Conservation (phyloP, 2,329 filamentous ascomycete genomes). For the Fusarium equiseti region DNA sequence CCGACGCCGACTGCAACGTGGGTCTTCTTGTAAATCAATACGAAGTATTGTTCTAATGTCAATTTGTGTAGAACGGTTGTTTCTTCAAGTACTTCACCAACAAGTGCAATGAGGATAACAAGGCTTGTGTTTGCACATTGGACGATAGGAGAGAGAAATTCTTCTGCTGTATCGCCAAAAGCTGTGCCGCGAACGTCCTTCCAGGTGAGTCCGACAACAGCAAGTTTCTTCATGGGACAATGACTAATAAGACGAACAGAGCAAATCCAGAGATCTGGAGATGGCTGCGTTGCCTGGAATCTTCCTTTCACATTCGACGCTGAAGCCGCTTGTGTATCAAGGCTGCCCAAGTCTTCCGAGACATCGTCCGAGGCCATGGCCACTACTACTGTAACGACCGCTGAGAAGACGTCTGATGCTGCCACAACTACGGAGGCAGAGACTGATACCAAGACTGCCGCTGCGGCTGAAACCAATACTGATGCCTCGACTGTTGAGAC, state of each 20-base stretch:
- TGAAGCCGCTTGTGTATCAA: constrained; percentile 16
- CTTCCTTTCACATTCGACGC: constrained; percentile 11
- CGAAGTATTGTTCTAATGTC: fast-evolving
- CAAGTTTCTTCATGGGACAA: fast-evolving
- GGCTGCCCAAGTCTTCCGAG: background rate
- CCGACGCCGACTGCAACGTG: constrained; percentile 2
- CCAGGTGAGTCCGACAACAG: background rate
- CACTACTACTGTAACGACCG: background rate
- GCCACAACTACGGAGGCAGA: background rate
- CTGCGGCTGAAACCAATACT: background rate
- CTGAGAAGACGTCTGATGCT: background rate
- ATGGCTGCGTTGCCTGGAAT: background rate
- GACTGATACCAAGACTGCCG: background rate
- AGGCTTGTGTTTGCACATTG: constrained; percentile 2
- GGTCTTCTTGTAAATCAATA: fast-evolving
- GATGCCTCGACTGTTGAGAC: background rate
- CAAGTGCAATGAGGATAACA: constrained; percentile 12
- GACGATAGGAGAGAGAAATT: constrained; percentile 12
- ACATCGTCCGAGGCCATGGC: background rate
- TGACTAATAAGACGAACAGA: background rate
- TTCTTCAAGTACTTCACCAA: constrained; percentile 19
- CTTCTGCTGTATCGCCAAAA: constrained; percentile 10
- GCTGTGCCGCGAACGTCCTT: background rate
- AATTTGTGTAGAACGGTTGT: background rate
- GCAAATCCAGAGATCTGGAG: background rate